A percentile compares a stretch with the other conserved stretches of the same genome.
Conservation (phyloP, 164 flowering plant species). For the Nymphaea colorata region DNA sequence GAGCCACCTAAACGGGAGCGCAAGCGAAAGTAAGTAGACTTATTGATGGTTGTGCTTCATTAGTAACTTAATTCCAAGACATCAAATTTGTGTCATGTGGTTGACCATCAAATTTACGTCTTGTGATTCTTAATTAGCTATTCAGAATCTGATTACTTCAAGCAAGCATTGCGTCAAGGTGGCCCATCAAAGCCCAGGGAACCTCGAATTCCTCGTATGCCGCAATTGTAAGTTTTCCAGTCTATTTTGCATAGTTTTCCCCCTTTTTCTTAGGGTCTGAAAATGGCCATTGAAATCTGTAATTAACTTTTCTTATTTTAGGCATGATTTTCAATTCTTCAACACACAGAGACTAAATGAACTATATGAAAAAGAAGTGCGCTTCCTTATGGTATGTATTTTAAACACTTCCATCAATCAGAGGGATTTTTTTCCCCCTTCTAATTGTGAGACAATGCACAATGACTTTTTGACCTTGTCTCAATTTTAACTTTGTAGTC, state of each 20-base stretch:
- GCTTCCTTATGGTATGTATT: slow-evolving; percentile 72
- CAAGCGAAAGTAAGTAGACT: slow-evolving; percentile 70
- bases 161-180: slow-evolving; percentile 98
- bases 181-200: slow-evolving; percentile 88
- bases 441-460: too few species aligned
- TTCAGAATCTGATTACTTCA: slow-evolving; percentile 92
- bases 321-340: slow-evolving; percentile 98
- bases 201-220: slow-evolving; percentile 98
- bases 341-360: slow-evolving; percentile 80
- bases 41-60: background rate
- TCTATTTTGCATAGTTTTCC: background rate
- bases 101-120: background rate
- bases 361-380: slow-evolving; percentile 95
- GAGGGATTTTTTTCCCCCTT: too few species aligned
- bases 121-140: slow-evolving; percentile 26
- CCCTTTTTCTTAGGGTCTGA: background rate
- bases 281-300: background rate
- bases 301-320: slow-evolving; percentile 12
- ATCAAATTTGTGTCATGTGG: background rate
- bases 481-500: slow-evolving; percentile 25
- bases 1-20: slow-evolving; percentile 96
- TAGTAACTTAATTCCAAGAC: background rate
- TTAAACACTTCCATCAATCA: background rate
- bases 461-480: too few species aligned
- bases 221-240: slow-evolving; percentile 68